Evolutionary conservation across 2,329 filamentous ascomycete genomes (phyloP), one percentile per base, ranked within the genome.

Genomic region (Stagonosporopsis vannaccii): DNA sequence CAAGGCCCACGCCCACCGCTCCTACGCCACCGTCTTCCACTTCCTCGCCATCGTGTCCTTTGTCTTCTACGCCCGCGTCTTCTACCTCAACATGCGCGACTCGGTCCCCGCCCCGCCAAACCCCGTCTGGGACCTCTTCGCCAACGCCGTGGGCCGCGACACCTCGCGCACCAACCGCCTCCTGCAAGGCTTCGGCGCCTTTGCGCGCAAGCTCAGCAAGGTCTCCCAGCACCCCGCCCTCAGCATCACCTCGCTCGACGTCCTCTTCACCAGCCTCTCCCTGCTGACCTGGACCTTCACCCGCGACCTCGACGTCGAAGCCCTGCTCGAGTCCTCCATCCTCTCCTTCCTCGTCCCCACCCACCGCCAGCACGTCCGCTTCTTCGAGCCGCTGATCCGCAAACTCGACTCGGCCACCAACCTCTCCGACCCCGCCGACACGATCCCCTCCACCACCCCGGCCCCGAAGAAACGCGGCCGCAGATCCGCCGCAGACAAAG

Each of bases 221-320:
- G 78, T 84, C 46, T 78, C 77, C 56, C 83, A 83, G 48, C 84
- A 89, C 66, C 85, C 86, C 0, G 82, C 81, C 20, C 81, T 88
- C 26, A 81, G 81, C 19, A 82, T 80, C 17, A 82, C 83, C 0
- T 84, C 82, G 6, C 82, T 81, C 72, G 87, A 89, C 69, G 85
- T 86, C 1, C 67, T 89, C 13, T 75, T 87, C 32, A 84, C 81
- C 20, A 77, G 78, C 1, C 56, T 84, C 13, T 83, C 80, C 52
- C 70, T 87, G n/a, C 80, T 84, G 1, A 53, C 82, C 2, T 88
- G 85, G 85, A 80, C 82, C n/a, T 83, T 83, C 36, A 78, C 82
- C 1, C 78, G 84, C 28, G 79, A 81, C 20, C 74, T 83, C 3
- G 80, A 85, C 61, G 77, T 81, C 0, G 72, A 75, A n/a, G 76